Evolutionary conservation across 2,329 filamentous ascomycete species (phyloP).

Genomic region (Ophiostoma fasciatum): DNA sequence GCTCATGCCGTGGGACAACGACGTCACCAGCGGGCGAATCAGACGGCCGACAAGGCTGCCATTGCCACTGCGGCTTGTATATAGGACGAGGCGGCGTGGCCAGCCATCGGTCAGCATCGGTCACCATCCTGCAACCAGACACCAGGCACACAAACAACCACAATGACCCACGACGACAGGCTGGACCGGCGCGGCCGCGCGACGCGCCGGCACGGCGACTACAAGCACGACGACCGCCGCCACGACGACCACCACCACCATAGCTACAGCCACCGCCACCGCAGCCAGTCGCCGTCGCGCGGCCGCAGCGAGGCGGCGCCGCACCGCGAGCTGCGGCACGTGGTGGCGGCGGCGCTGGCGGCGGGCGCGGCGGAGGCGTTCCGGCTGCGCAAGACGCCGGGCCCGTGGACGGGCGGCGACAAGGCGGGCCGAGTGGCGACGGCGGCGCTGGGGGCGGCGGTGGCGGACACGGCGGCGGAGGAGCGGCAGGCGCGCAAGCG

Average conservation of each 20-base stretch:
- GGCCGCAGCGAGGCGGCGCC: neutral
- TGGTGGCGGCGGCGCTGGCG: constrained; percentile 9
- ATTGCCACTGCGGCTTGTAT: too few relatives aligned
- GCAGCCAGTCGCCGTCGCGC: neutral
- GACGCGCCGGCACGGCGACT: neutral
- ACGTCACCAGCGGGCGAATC: too few relatives aligned
- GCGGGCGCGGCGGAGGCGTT: constrained; percentile 13
- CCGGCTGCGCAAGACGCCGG: constrained; percentile 9
- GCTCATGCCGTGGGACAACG: too few relatives aligned
- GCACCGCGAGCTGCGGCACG: constrained; percentile 6
- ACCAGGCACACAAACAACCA: neutral
- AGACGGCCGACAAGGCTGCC: too few relatives aligned
- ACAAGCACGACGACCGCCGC: too few relatives aligned
- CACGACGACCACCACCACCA: neutral
- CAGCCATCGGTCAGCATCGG: too few relatives aligned
- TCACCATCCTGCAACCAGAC: too few relatives aligned
- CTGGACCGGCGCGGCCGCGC: constrained; percentile 2
- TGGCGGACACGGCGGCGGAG: constrained; percentile 9
- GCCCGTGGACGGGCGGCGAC: constrained; percentile 8
- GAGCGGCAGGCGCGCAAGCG: too few relatives aligned
- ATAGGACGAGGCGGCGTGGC: too few relatives aligned
- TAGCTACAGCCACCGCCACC: neutral
- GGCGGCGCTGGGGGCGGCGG: constrained; percentile 12
- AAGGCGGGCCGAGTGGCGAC: constrained; percentile 12
- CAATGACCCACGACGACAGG: neutral